Evolutionary conservation across 192 early-diverging fungal genomes (phyloP).

Genomic region (Gigaspora rosea): DNA sequence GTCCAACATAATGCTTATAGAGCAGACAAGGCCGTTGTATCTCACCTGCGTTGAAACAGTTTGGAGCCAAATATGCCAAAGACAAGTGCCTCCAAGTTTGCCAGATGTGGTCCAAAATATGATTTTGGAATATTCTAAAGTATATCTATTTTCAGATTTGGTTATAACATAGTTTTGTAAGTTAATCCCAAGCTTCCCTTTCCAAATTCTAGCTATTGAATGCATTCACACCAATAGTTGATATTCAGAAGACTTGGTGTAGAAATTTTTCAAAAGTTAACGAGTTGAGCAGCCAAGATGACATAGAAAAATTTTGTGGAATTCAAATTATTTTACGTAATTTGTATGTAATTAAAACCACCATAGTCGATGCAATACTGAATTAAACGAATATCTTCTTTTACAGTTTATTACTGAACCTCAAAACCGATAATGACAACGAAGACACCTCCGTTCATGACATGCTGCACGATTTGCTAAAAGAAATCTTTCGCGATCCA

Average conservation of each 20-base stretch:
- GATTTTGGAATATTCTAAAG: background rate
- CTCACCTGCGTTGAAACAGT: background rate
- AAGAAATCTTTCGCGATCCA: too few species aligned
- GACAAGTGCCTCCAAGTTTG: background rate
- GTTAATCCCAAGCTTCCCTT: background rate
- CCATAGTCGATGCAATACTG: background rate
- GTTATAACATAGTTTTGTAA: background rate
- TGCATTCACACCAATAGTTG: background rate
- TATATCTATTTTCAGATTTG: background rate
- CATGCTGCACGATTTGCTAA: too few species aligned
- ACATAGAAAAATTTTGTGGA: background rate
- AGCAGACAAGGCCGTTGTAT: background rate
- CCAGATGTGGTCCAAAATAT: background rate
- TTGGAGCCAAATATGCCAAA: background rate
- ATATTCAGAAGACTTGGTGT: background rate
- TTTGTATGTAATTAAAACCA: background rate
- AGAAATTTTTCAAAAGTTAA: background rate
- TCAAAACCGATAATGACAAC: too few species aligned
- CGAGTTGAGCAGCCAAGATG: background rate
- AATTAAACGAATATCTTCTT: background rate
- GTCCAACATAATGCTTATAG: background rate
- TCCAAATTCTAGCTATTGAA: slow-evolving; percentile 1
- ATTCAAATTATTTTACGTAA: background rate
- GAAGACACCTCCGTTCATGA: too few species aligned
- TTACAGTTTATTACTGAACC: too few species aligned